Evolutionary conservation across 1,284 basidiomycete species (phyloP), one percentile per base, ranked within the genome.

Genomic region (Leccinum huronense): DNA sequence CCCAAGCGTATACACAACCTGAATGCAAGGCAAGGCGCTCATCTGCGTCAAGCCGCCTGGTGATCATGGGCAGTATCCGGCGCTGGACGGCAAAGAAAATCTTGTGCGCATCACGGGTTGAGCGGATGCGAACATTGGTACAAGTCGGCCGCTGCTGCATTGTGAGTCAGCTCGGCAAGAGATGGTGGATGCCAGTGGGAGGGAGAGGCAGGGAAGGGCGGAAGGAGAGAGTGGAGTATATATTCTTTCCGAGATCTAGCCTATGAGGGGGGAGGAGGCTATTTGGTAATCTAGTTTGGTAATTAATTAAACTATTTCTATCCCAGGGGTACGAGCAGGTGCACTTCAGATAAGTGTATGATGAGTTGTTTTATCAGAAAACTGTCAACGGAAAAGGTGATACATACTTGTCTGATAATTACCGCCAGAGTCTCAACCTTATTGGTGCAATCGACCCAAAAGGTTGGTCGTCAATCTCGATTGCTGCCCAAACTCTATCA

Each of bases 1-100:
- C 91, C 91, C 91, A 93, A 62, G 90, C 88, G 72, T 93, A 93
- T 61, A 92, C 85, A 69, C 89, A 90, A 33, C 91, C 91, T 5
- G 89, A 83, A 53, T 78, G 74, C 66, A 90, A 78, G 1, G 85
- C 84, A 23, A 81, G 80, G 58, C 87, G 84, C 68, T 87, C 91
- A 69, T 92, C 90, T 48, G 89, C 86, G 70, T 93, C 91, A 61
- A 93, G 82, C 14, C 91, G 83, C 67, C 91, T 82, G 57, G 87
- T 86, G 69, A 92, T 88, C 84, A 93, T 89, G 64, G 85, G 84
- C 58, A 93, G 80, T 56, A 85, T 68, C 62, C 85, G 84, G 63
- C 81, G 81, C 56, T 86, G 84, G 63, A 92, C 83, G 51, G 86
- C 90, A 69, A 84, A 86, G 78, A 93, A 93, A 67, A 93, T 89